phyloP scores from a whole-genome alignment of 495 filamentous ascomycete genomes.

The Penicillium arizonense region DNA sequence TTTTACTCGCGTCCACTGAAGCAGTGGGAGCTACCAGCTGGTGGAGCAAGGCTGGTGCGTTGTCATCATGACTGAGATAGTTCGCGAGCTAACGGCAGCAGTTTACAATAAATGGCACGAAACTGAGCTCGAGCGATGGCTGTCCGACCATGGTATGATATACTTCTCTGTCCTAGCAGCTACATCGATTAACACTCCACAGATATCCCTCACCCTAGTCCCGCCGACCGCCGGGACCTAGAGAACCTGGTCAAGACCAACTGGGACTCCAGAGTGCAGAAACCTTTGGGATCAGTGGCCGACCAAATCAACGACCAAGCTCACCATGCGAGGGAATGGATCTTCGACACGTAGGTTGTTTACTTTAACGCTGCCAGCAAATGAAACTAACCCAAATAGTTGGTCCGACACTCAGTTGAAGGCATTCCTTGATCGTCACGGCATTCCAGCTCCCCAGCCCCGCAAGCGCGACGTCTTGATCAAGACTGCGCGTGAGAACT shows the following conservation, averaged over 20 bases:
- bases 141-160: conserved; percentile 70
- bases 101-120: conserved; percentile 99
- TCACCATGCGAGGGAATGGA: conserved; percentile 78
- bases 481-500: conserved; percentile 73
- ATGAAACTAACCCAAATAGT: conserved; percentile 41
- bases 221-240: conserved; percentile 83
- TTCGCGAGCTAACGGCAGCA: conserved; percentile 32
- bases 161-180: background rate
- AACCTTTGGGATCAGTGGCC: conserved; percentile 69
- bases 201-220: conserved; percentile 80
- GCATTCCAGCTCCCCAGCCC: conserved; percentile 77
- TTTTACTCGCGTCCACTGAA: conserved; percentile 66
- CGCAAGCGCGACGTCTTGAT: conserved; percentile 82
- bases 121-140: conserved; percentile 95
- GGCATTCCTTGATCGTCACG: conserved; percentile 84
- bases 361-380: background rate
- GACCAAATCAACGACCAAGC: conserved; percentile 70
- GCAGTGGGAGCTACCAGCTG: conserved; percentile 68
- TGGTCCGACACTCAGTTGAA: conserved; percentile 88
- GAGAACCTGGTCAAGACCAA: conserved; percentile 83
- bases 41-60: conserved; percentile 81
- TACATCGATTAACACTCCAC: conserved; percentile 7
- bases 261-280: conserved; percentile 74
- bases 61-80: background rate
- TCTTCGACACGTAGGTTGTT: conserved; percentile 81